Percentiles rank a stretch among this genome's conserved stretches.
phyloP scores from a whole-genome alignment of 345 rosid genomes.

The Lepidium africanum region DNA sequence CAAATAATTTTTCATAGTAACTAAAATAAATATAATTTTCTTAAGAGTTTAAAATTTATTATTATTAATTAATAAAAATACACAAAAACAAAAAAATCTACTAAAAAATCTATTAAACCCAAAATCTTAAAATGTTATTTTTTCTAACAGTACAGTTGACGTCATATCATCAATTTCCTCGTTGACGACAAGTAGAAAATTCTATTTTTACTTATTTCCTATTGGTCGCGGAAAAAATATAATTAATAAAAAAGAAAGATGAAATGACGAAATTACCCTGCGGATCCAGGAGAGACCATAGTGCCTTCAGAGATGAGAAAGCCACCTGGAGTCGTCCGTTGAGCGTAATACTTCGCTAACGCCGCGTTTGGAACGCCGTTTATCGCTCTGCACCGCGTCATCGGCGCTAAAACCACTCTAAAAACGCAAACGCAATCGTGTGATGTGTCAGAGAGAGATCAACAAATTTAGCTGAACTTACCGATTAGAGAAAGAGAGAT shows the following conservation, averaged over 20 bases:
- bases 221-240: background rate
- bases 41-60: no score
- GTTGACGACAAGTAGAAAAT: background rate
- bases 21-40: no score
- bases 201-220: no score
- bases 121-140: no score
- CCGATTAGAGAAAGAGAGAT: conserved; percentile 51
- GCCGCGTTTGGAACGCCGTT: conserved; percentile 59
- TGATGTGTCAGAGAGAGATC: background rate
- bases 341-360: conserved; percentile 65
- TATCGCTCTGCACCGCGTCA: conserved; percentile 89
- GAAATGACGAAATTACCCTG: conserved; percentile 49
- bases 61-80: no score
- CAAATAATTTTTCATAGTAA: no score
- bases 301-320: conserved; percentile 86
- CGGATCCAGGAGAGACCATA: conserved; percentile 45
- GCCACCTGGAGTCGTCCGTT: conserved; percentile 76
- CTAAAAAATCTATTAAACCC: no score
- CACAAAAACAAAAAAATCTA: no score
- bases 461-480: background rate
- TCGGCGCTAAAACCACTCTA: conserved; percentile 87
- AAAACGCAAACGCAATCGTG: background rate
- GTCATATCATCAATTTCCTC: background rate
- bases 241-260: background rate
- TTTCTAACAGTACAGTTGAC: background rate